phyloP scores from a whole-genome alignment of 83 land plant species.

The Picea mariana region DNA sequence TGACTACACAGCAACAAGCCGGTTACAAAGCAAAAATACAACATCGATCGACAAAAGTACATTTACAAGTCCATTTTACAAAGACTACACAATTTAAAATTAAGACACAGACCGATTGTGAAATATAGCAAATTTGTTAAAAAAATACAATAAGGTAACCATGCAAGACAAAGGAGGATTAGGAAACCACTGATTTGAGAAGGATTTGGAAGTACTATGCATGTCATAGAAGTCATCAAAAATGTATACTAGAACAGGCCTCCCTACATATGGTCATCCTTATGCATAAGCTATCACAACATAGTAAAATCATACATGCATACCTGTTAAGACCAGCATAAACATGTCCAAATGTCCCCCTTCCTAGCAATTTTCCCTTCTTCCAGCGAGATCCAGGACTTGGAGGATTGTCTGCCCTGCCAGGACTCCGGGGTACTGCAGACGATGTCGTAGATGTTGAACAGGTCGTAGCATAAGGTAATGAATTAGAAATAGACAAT shows the following conservation, averaged over 20 bases:
- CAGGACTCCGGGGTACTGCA: slow-evolving; percentile 67
- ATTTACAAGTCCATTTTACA: background rate
- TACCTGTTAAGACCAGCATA: slow-evolving; percentile 86
- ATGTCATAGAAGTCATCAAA: background rate
- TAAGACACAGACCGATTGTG: background rate
- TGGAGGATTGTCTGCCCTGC: slow-evolving; percentile 56
- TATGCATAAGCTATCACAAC: background rate
- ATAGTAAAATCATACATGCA: background rate
- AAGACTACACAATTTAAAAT: background rate
- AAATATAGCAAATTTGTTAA: background rate
- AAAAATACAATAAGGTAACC: background rate
- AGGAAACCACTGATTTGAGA: background rate
- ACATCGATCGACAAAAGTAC: background rate
- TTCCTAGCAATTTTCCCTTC: slow-evolving; percentile 70
- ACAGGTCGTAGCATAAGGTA: slow-evolving; percentile 39
- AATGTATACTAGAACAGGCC: background rate
- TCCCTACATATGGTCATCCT: background rate
- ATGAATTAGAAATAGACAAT: slow-evolving; percentile 35
- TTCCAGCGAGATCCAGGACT: slow-evolving; percentile 81
- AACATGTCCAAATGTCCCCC: slow-evolving; percentile 85
- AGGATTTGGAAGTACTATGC: background rate
- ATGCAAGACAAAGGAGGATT: background rate
- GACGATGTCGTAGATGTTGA: slow-evolving; percentile 38
- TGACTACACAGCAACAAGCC: background rate
- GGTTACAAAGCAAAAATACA: background rate